These are phyloP conservation scores for Monosporascus sp. DNA, from an alignment of 2,329 filamentous ascomycete genomes.

Conservation along the genomic window DNA sequence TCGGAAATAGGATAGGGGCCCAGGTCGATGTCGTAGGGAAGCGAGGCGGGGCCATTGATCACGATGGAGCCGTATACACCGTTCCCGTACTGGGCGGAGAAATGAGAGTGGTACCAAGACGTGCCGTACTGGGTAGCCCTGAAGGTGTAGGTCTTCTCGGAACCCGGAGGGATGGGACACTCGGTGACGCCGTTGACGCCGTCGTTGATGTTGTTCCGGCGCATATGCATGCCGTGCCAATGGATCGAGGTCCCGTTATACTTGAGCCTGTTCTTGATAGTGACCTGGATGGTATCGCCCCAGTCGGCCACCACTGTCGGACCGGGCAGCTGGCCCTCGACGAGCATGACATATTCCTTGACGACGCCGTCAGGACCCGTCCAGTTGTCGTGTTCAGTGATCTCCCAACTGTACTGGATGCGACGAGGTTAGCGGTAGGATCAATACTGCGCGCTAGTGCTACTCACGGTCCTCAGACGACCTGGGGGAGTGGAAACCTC, in stretches of 20 bases:
- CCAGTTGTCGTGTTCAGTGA: constrained; percentile 19
- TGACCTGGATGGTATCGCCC: constrained; percentile 59
- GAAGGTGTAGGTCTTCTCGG: constrained; percentile 17
- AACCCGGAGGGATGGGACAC: constrained; percentile 23
- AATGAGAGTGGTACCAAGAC: constrained; percentile 39
- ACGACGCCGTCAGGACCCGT: constrained; percentile 17
- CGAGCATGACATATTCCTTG: constrained; percentile 43
- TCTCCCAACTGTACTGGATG: constrained; percentile 14
- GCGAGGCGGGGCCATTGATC: constrained; percentile 36
- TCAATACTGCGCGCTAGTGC: background rate
- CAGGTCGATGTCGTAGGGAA: constrained; percentile 45
- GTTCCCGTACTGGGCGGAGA: constrained; percentile 38
- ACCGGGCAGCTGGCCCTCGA: constrained; percentile 63
- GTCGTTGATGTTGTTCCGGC: constrained; percentile 30
- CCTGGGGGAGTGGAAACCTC: constrained; percentile 15
- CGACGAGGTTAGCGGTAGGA: constrained; percentile 30
- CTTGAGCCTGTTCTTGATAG: constrained; percentile 64
- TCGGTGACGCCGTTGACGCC: constrained; percentile 33
- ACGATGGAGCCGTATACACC: constrained; percentile 42
- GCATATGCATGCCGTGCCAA: constrained; percentile 35
- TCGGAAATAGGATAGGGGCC: constrained; percentile 47
- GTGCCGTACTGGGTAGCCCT: constrained; percentile 19
- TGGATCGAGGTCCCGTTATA: constrained; percentile 30
- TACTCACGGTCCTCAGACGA: constrained; percentile 9
- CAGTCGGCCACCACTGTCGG: constrained; percentile 61